Evolutionary conservation across 2,329 filamentous ascomycete species (phyloP).

Genomic region (Xylariaceae sp.): DNA sequence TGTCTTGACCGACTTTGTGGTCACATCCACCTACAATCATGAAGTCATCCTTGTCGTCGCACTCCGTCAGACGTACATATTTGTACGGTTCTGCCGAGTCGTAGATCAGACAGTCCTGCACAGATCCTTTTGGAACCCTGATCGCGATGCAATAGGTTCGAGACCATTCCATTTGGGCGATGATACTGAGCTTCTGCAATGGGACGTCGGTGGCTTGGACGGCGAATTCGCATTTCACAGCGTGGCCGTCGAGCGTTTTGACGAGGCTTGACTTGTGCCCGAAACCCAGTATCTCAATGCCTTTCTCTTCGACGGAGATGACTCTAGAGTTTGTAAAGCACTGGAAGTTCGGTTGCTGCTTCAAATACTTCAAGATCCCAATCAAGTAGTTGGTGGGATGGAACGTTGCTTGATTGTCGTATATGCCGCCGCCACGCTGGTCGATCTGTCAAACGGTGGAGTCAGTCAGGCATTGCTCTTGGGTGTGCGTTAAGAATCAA

Average conservation of each 20-base stretch:
- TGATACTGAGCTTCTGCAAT: slow-evolving; percentile 50
- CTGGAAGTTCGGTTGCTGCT: slow-evolving; percentile 47
- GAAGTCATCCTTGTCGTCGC: slow-evolving; percentile 52
- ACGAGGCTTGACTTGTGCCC: slow-evolving; percentile 44
- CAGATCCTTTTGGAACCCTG: slow-evolving; percentile 46
- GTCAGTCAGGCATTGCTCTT: too few species aligned
- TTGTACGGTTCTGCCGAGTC: slow-evolving; percentile 53
- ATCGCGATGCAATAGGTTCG: slow-evolving; percentile 56
- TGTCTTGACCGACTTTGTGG: slow-evolving; percentile 54
- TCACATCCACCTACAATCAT: slow-evolving; percentile 54
- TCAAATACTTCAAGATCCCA: slow-evolving; percentile 49
- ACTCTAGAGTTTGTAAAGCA: slow-evolving; percentile 51
- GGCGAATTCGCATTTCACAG: slow-evolving; percentile 44
- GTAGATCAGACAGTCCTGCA: slow-evolving; percentile 54
- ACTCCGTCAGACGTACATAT: slow-evolving; percentile 50
- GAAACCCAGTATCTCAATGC: slow-evolving; percentile 40
- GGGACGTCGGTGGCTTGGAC: slow-evolving; percentile 54
- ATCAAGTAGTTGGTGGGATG: slow-evolving; percentile 54
- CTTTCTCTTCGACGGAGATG: slow-evolving; percentile 44
- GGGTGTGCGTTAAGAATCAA: too few species aligned
- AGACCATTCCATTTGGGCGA: slow-evolving; percentile 49
- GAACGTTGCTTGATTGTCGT: slow-evolving; percentile 48
- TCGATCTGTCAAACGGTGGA: slow-evolving; percentile 25
- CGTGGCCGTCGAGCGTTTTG: slow-evolving; percentile 42
- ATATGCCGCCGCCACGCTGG: slow-evolving; percentile 48